Evolutionary conservation across 2,329 filamentous ascomycete genomes (phyloP).

Genomic region (Aureobasidium zeae): DNA sequence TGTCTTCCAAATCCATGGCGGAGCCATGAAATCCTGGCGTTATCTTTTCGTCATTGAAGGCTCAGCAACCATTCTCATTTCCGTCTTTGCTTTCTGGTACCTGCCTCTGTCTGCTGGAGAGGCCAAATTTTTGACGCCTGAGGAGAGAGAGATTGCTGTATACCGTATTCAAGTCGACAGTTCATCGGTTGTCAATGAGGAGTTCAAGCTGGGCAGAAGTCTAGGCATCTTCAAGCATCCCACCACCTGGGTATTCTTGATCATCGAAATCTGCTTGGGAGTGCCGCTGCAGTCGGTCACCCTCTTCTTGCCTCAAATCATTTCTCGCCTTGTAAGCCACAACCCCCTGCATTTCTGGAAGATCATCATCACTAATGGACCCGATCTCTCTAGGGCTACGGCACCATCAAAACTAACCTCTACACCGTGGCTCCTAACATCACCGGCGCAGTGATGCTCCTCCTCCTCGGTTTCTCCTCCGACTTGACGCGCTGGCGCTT

Average conservation of each 20-base stretch:
- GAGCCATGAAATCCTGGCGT: constrained; percentile 47
- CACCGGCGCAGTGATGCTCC: constrained; percentile 60
- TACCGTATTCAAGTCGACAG: constrained; percentile 68
- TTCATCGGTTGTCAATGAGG: constrained; percentile 52
- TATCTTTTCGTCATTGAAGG: constrained; percentile 59
- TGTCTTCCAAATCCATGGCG: constrained; percentile 49
- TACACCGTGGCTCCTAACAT: constrained; percentile 76
- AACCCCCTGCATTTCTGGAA: not conserved
- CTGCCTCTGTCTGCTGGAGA: constrained; percentile 56
- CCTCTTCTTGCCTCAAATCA: constrained; percentile 51
- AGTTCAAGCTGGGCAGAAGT: constrained; percentile 45
- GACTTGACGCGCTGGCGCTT: constrained; percentile 59
- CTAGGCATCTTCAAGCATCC: constrained; percentile 46
- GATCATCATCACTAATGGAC: not conserved
- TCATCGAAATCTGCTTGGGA: constrained; percentile 50
- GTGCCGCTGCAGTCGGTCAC: constrained; percentile 49
- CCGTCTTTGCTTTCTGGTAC: constrained; percentile 59
- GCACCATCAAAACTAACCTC: constrained; percentile 60
- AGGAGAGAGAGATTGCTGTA: constrained; percentile 59
- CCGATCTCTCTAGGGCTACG: constrained; percentile 31
- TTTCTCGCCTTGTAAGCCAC: constrained; percentile 34
- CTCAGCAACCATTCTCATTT: constrained; percentile 46
- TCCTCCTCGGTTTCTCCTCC: constrained; percentile 62
- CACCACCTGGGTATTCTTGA: constrained; percentile 45
- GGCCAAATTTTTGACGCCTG: constrained; percentile 55